Evolutionary conservation across 805 yeast species (phyloP).

Genomic region (Wickerhamomyces alni): DNA sequence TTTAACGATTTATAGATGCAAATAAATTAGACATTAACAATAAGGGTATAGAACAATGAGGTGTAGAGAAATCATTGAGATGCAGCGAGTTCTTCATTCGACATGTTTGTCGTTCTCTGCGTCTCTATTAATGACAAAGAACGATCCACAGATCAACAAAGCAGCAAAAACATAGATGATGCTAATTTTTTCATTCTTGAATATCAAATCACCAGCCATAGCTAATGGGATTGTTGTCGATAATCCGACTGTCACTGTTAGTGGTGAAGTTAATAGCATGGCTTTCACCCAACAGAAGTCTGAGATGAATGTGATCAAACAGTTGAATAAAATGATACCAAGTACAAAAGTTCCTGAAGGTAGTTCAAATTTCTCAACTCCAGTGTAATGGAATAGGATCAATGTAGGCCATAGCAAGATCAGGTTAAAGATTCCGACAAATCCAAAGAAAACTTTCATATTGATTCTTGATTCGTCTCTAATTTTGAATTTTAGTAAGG

Average conservation of each 20-base stretch:
- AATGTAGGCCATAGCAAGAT: slow-evolving; percentile 79
- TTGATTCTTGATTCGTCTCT: slow-evolving; percentile 70
- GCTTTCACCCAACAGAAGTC: slow-evolving; percentile 97
- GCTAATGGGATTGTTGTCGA: slow-evolving; percentile 93
- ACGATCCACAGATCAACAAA: slow-evolving; percentile 68
- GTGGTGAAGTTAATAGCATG: slow-evolving; percentile 85
- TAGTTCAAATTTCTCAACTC: slow-evolving; percentile 64
- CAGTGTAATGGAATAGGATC: slow-evolving; percentile 53
- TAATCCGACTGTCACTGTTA: slow-evolving; percentile 92
- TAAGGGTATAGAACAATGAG: too few species aligned
- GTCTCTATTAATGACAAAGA: slow-evolving; percentile 74
- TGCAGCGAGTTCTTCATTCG: too few species aligned
- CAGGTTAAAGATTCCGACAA: slow-evolving; percentile 82
- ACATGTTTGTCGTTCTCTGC: slow-evolving; percentile 52
- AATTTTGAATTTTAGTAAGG: slow-evolving; percentile 68
- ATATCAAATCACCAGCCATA: slow-evolving; percentile 79
- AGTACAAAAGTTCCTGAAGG: slow-evolving; percentile 54
- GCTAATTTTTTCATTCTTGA: slow-evolving; percentile 60
- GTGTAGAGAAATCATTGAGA: not conserved
- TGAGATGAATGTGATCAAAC: slow-evolving; percentile 72
- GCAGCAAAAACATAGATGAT: slow-evolving; percentile 75
- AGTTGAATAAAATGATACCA: slow-evolving; percentile 54
- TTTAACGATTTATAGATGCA: not conserved
- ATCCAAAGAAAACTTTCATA: slow-evolving; percentile 88
- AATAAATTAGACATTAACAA: too few species aligned